Evolutionary conservation across 2,329 filamentous ascomycete species (phyloP).

Genomic region (Ceratocystis colombiana): DNA sequence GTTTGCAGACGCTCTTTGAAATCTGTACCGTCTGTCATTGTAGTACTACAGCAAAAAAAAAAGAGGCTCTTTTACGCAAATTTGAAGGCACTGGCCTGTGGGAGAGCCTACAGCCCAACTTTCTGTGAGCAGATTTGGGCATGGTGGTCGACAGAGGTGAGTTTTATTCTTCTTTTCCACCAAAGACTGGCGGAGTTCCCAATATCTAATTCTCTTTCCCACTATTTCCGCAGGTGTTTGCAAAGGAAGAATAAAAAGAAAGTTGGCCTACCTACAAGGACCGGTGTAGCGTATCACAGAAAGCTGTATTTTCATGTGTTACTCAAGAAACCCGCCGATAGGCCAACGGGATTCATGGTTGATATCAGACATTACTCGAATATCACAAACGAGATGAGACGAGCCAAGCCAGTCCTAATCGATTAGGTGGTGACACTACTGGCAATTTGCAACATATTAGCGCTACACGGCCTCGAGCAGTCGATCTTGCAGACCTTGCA

Average conservation of each 20-base stretch:
- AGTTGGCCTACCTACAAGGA: no score
- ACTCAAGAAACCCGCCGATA: neutral
- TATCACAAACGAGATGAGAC: constrained; percentile 26
- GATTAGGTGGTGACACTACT: constrained; percentile 50
- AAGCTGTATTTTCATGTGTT: no score
- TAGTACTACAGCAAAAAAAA: constrained; percentile 41
- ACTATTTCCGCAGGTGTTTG: no score
- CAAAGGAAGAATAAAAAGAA: no score
- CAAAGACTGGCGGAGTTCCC: no score
- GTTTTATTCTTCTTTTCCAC: constrained; percentile 24
- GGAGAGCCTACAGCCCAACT: constrained; percentile 49
- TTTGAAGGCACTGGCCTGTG: neutral
- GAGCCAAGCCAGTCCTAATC: constrained; percentile 27
- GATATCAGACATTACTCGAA: constrained; percentile 36
- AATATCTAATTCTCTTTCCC: no score
- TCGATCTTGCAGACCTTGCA: constrained; percentile 53
- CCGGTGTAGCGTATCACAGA: no score
- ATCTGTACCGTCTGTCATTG: constrained; percentile 36
- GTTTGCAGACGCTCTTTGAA: constrained; percentile 32
- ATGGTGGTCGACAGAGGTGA: constrained; percentile 37
- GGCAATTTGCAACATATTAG: constrained; percentile 49
- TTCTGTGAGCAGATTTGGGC: constrained; percentile 44
- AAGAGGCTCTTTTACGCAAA: neutral
- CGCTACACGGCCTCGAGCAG: constrained; percentile 44
- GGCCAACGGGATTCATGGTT: constrained; percentile 38